Evolutionary conservation across 202 grass and related monocot species (phyloP).

Genomic region (Musa balbisiana): DNA sequence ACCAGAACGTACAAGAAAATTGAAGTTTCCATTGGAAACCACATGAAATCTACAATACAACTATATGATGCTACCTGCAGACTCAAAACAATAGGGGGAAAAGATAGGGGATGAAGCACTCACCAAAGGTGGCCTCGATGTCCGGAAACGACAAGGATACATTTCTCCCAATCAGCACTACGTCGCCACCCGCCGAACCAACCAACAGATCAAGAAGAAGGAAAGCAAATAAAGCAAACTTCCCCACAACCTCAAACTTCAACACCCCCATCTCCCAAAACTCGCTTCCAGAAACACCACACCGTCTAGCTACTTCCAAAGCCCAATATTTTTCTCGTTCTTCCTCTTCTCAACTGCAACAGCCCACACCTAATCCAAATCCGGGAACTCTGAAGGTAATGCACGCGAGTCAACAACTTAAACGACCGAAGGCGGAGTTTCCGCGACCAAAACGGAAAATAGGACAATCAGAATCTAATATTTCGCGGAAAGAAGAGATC

Average conservation of each 20-base stretch:
- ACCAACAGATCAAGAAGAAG: slow-evolving; percentile 35
- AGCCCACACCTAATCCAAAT: not conserved
- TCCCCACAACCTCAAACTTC: slow-evolving; percentile 8
- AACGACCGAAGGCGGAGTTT: not conserved
- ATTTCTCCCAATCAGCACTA: slow-evolving; percentile 67
- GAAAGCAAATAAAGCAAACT: slow-evolving; percentile 11
- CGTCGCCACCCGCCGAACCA: slow-evolving; percentile 35
- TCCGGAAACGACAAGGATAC: slow-evolving; percentile 57
- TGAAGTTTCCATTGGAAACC: not conserved
- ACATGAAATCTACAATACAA: not conserved
- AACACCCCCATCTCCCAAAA: slow-evolving; percentile 12
- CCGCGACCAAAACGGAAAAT: not conserved
- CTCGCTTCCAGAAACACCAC: not conserved
- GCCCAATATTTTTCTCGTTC: not conserved
- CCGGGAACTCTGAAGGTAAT: not conserved
- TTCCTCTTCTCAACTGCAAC: not conserved
- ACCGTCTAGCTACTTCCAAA: not conserved
- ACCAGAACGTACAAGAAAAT: not conserved
- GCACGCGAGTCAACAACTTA: not conserved
- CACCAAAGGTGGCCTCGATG: slow-evolving; percentile 74
- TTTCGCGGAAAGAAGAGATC: slow-evolving; percentile 17
- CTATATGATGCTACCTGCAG: not conserved
- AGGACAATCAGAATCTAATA: not conserved
- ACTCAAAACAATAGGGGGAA: slow-evolving; percentile 1
- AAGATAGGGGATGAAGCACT: slow-evolving; percentile 12